Conservation (phyloP, 768 basidiomycete species). For the Suillus hirtellus region DNA sequence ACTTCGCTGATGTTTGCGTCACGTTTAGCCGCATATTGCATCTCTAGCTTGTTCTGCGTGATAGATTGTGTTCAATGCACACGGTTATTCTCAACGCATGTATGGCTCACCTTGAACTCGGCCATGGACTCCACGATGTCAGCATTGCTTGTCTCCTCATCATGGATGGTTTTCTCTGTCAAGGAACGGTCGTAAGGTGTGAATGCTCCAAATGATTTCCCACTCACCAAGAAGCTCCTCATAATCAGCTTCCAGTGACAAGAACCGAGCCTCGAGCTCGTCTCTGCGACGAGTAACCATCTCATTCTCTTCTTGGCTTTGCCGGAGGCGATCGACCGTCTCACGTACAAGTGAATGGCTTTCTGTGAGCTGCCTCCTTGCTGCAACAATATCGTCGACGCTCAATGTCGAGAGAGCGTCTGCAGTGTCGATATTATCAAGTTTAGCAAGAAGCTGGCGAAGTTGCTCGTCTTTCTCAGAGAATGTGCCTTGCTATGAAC, state of each 20-base stretch:
- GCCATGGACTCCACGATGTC: conserved; percentile 83
- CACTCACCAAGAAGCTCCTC: conserved; percentile 90
- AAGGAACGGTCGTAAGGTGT: conserved; percentile 14
- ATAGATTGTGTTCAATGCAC: conserved; percentile 10
- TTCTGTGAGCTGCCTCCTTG: conserved; percentile 87
- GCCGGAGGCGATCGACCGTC: conserved; percentile 84
- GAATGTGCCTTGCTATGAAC: conserved; percentile 78
- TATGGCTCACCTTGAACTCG: conserved; percentile 75
- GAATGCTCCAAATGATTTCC: conserved; percentile 6
- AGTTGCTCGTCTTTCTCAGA: conserved; percentile 96
- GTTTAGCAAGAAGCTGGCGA: conserved; percentile 77
- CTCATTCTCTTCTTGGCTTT: conserved; percentile 92
- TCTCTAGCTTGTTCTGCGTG: conserved; percentile 84
- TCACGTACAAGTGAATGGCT: conserved; percentile 85
- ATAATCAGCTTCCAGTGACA: conserved; percentile 87
- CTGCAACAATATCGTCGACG: conserved; percentile 74
- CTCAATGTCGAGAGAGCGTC: conserved; percentile 56
- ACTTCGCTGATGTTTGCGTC: conserved; percentile 87
- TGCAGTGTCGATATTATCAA: conserved; percentile 77
- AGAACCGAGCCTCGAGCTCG: conserved; percentile 82
- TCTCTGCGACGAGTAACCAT: conserved; percentile 78
- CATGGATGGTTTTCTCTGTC: conserved; percentile 87
- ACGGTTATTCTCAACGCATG: conserved; percentile 1
- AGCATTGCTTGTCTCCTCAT: conserved; percentile 83
- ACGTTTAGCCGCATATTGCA: conserved; percentile 90